A percentile compares a stretch with the other conserved stretches of the same genome.
These are phyloP conservation scores for Pythium sp. DNA, from an alignment of 352 stramenopile genomes.

Conservation along the genomic window DNA sequence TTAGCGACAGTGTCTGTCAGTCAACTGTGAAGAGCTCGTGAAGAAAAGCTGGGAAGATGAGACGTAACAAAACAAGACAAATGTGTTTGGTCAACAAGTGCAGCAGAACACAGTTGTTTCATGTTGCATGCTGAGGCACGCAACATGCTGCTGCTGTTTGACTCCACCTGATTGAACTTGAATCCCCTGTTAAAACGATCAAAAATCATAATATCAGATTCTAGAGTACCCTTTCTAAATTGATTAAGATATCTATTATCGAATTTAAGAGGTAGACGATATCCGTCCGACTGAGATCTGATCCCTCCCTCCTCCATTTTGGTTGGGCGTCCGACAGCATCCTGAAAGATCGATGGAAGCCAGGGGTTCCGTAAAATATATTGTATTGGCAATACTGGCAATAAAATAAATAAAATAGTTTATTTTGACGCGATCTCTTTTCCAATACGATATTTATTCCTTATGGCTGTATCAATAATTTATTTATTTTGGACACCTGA, in stretches of 20 bases:
- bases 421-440: too few relatives aligned
- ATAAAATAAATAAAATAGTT: too few relatives aligned
- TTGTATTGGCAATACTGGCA: too few relatives aligned
- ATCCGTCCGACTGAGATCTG: neutral
- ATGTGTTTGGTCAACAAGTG: neutral
- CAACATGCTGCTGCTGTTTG: neutral
- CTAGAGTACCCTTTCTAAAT: neutral
- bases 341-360: neutral
- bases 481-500: too few relatives aligned
- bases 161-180: neutral
- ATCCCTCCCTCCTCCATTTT: neutral
- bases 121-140: neutral
- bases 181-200: neutral
- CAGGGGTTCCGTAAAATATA: too few relatives aligned
- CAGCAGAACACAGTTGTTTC: neutral
- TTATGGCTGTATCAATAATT: too few relatives aligned
- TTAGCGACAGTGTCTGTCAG: neutral
- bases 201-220: neutral
- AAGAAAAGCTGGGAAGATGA: neutral
- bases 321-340: neutral
- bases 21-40: neutral
- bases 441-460: too few relatives aligned
- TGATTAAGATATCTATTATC: neutral
- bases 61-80: constrained; percentile 9
- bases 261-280: neutral